Base-by-base conservation (phyloP, 305 asterid genomes). In the Vinca major region DNA sequence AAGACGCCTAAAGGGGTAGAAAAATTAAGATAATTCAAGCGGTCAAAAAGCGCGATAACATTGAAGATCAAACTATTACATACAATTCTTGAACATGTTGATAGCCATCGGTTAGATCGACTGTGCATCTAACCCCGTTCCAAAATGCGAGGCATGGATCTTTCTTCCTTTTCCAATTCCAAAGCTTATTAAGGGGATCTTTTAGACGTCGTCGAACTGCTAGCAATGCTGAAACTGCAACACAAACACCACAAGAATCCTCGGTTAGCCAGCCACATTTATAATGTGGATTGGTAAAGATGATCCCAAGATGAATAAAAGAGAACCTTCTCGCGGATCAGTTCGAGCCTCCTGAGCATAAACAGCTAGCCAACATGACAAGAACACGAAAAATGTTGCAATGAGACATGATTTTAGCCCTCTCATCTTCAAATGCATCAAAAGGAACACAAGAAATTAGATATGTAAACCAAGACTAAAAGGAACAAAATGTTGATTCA, bases 1-100 rank as follows among this genome's bases (percentile, higher is more conserved):
- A 53, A 86, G 75, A 56, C 92, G 86, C 80, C 92, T 84, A 78
- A 21, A 12, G 16, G 52, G 65, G 17, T 37, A 49, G 26, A 13
- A 56, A 33, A 33, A 11, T 26, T 14, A 33, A 26, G 62, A 56
- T 56, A 26, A 56, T 56, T 11, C 43, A 56, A 12, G 33, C 33
- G 33, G 33, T 36, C 62, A 56, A 56, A 7, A n/a, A 58, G 33
- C 33, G 33, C 33, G 1, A 61, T 3, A 37, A 7, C 19, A 16
- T 61, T 48, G 4, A 14, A 37, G 12, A 39, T 37, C 26, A 61
- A 61, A 39, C 33, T 26, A 26, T 7, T 58, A 61, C 86, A 2
- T 81, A 85, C 93, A 86, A 80, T 79, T 86, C 93, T 49, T 53
- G 56, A 45, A 86, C 88, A 68, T 86, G 93, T 56, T 45, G 55